A percentile compares a stretch with the other conserved stretches of the same genome.
Conservation (phyloP, 1,284 basidiomycete species). For the Veloboletus limbatus region DNA sequence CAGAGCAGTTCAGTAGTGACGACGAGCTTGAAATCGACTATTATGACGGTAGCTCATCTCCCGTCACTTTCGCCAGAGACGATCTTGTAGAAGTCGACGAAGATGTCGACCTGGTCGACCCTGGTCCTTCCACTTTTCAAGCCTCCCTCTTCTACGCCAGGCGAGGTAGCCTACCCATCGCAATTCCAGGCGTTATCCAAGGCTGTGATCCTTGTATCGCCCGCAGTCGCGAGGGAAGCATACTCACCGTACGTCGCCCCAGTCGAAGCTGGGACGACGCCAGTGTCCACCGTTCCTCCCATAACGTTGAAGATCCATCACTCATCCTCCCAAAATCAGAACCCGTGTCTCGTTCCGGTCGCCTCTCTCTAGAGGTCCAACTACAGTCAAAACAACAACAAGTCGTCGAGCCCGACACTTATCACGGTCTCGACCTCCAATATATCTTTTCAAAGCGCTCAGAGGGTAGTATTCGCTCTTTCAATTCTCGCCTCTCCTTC, state of each 20-base stretch:
- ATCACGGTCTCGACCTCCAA: constrained; percentile 42
- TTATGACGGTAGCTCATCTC: constrained; percentile 36
- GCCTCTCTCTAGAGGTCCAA: constrained; percentile 38
- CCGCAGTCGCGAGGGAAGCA: constrained; percentile 48
- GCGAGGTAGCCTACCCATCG: constrained; percentile 45
- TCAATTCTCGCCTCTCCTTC: constrained; percentile 38
- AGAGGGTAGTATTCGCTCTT: constrained; percentile 32
- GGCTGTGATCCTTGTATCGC: constrained; percentile 16
- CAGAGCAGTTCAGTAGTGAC: constrained; percentile 48
- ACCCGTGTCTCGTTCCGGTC: constrained; percentile 40
- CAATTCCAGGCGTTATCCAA: constrained; percentile 37
- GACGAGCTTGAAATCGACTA: constrained; percentile 46
- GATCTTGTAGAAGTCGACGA: constrained; percentile 37
- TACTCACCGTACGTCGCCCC: constrained; percentile 49
- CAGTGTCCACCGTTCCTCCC: constrained; percentile 28
- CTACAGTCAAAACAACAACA: constrained; percentile 19
- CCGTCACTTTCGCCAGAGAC: constrained; percentile 37
- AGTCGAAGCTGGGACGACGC: constrained; percentile 54
- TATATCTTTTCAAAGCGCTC: constrained; percentile 41
- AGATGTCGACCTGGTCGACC: constrained; percentile 26
- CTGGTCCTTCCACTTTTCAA: constrained; percentile 22
- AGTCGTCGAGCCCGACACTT: constrained; percentile 17
- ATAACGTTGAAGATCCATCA: constrained; percentile 28
- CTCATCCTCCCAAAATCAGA: constrained; percentile 45
- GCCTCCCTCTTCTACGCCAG: constrained; percentile 26